These are phyloP conservation scores for Phialemoniopsis sp. DNA, from an alignment of 2,329 filamentous ascomycete species.

Conservation along the genomic window DNA sequence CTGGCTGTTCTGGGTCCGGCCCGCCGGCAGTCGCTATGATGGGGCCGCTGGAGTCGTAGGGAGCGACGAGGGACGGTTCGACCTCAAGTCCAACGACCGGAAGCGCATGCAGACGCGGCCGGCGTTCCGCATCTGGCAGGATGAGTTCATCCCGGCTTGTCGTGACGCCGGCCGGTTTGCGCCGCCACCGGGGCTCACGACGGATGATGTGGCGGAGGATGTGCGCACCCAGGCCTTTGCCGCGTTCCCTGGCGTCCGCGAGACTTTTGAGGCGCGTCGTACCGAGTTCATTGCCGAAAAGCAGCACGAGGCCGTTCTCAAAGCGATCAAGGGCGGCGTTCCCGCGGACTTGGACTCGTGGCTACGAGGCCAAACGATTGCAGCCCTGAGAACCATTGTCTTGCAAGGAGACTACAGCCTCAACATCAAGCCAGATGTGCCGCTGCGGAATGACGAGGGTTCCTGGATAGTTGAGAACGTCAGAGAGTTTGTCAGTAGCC, in stretches of 20 bases:
- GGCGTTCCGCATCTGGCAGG: slow-evolving; percentile 56
- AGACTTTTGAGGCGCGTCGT: slow-evolving; percentile 38
- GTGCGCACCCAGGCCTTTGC: slow-evolving; percentile 50
- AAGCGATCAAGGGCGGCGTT: slow-evolving; percentile 16
- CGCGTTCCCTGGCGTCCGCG: slow-evolving; percentile 36
- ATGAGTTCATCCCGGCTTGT: slow-evolving; percentile 57
- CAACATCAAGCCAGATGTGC: slow-evolving; percentile 17
- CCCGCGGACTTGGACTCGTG: slow-evolving; percentile 15
- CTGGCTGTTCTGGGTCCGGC: slow-evolving; percentile 49
- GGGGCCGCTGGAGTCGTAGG: slow-evolving; percentile 11
- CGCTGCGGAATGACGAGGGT: slow-evolving; percentile 29
- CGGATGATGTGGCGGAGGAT: slow-evolving; percentile 28
- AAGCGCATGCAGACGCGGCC: slow-evolving; percentile 49
- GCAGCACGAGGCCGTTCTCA: slow-evolving; percentile 32
- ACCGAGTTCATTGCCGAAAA: slow-evolving; percentile 33
- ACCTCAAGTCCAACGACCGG: slow-evolving; percentile 51
- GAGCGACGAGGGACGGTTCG: slow-evolving; percentile 24
- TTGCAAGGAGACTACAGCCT: slow-evolving; percentile 36
- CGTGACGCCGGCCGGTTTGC: slow-evolving; percentile 31
- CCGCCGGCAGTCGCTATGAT: slow-evolving; percentile 22
- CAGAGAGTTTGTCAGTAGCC: slow-evolving; percentile 30
- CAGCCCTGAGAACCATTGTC: slow-evolving; percentile 45
- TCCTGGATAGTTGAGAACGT: slow-evolving; percentile 39
- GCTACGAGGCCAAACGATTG: slow-evolving; percentile 28
- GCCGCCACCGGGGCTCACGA: slow-evolving; percentile 10